Percentiles rank a stretch among this genome's conserved stretches.
Evolutionary conservation across 2,329 filamentous ascomycete species (phyloP).

Genomic region (Coniella lustricola): DNA sequence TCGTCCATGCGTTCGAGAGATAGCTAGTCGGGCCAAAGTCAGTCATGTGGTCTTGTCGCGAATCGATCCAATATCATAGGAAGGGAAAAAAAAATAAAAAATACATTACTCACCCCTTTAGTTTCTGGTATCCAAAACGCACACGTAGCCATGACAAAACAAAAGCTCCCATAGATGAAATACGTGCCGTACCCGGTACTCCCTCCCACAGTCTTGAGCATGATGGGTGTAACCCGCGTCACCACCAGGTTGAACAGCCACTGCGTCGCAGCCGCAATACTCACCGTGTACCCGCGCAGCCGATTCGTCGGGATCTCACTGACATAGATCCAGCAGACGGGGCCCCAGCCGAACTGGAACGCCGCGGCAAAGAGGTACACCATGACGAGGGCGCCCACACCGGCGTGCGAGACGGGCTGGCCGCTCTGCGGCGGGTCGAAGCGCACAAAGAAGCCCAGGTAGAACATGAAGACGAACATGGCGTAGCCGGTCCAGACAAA

Average conservation of each 20-base stretch:
- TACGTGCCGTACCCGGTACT: constrained; percentile 38
- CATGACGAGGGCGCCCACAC: constrained; percentile 48
- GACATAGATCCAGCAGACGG: constrained; percentile 58
- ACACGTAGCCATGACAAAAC: constrained; percentile 36
- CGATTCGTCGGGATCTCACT: constrained; percentile 56
- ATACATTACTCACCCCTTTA: constrained; percentile 15
- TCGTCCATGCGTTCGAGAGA: constrained; percentile 23
- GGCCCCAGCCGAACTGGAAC: constrained; percentile 58
- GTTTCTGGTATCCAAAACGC: constrained; percentile 20
- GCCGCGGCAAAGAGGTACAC: constrained; percentile 57
- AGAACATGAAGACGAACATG: constrained; percentile 42
- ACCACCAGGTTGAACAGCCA: constrained; percentile 62
- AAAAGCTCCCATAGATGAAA: constrained; percentile 58
- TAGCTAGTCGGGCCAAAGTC: neutral
- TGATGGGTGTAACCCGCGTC: constrained; percentile 51
- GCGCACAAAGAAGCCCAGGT: constrained; percentile 54
- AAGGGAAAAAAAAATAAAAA: neutral
- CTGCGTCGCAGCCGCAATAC: constrained; percentile 54
- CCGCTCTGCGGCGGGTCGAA: constrained; percentile 29
- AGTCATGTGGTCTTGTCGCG: too few relatives aligned
- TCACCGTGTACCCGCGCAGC: constrained; percentile 51
- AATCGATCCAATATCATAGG: too few relatives aligned
- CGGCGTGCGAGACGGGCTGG: constrained; percentile 38
- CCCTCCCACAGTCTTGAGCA: constrained; percentile 39
- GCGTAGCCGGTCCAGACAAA: constrained; percentile 47